Conservation (phyloP, 2,329 filamentous ascomycete species). For the Nemania bipapillata region DNA sequence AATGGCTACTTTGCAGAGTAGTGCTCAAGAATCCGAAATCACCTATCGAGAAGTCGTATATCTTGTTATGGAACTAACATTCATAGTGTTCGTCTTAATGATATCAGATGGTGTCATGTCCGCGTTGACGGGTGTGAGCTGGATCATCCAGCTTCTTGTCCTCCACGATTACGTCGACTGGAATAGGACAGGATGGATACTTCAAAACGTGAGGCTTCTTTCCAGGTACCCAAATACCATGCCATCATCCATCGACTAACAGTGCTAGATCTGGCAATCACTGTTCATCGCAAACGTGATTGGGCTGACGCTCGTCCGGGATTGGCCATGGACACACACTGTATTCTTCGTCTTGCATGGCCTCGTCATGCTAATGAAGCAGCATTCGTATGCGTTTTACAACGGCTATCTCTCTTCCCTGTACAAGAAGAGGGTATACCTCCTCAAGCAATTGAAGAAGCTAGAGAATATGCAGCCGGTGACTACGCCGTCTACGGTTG, state of each 20-base stretch:
- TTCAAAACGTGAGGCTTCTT: slow-evolving; percentile 68
- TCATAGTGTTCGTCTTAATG: slow-evolving; percentile 62
- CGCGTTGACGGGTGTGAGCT: slow-evolving; percentile 71
- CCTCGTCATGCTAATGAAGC: slow-evolving; percentile 83
- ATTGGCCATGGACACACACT: slow-evolving; percentile 80
- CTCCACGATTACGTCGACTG: slow-evolving; percentile 71
- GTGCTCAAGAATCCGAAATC: background rate
- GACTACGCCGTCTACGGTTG: slow-evolving; percentile 56
- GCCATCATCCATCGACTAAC: background rate
- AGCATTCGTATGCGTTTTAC: slow-evolving; percentile 82
- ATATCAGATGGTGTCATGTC: slow-evolving; percentile 77
- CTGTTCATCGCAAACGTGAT: slow-evolving; percentile 71
- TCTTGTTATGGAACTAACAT: background rate
- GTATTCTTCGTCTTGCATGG: slow-evolving; percentile 75
- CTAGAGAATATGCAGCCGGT: slow-evolving; percentile 65
- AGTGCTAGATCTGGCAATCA: slow-evolving; percentile 71
- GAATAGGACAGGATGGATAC: slow-evolving; percentile 75
- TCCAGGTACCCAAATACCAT: too few relatives aligned
- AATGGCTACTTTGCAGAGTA: background rate
- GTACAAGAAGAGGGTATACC: slow-evolving; percentile 61
- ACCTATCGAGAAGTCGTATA: background rate
- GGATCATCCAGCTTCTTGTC: slow-evolving; percentile 71
- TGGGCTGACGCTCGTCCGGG: slow-evolving; percentile 72
- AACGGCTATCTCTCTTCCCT: slow-evolving; percentile 76
- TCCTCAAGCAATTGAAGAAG: slow-evolving; percentile 64